These are phyloP conservation scores for Mentha longifolia DNA, from an alignment of 257 asterid species.

Conservation along the genomic window DNA sequence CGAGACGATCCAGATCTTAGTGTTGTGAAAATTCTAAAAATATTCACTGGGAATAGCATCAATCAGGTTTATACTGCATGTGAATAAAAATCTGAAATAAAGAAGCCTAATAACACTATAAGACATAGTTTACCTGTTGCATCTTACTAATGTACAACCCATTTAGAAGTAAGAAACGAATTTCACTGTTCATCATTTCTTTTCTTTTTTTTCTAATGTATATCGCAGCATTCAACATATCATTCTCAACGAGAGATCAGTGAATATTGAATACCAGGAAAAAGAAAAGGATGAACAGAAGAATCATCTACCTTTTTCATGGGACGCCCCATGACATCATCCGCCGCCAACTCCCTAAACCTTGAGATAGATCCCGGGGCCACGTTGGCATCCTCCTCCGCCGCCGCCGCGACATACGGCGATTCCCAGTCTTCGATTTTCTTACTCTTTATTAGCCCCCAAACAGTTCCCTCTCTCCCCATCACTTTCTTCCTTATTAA, in stretches of 20 bases:
- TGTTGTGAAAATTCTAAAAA: not conserved
- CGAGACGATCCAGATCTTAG: conserved; percentile 11
- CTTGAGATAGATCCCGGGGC: conserved; percentile 38
- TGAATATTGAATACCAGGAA: conserved; percentile 5
- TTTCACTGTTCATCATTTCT: not conserved
- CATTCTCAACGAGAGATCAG: not conserved
- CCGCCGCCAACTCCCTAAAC: conserved; percentile 50
- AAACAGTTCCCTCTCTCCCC: conserved; percentile 43
- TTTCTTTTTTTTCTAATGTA: not conserved
- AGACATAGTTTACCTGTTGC: not conserved
- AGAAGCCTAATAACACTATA: conserved; percentile 25
- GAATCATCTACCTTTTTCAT: conserved; percentile 60
- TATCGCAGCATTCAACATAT: conserved; percentile 1
- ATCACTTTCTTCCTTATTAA: conserved; percentile 37
- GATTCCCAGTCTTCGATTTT: conserved; percentile 54
- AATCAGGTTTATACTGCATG: not conserved
- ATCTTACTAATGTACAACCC: conserved; percentile 23
- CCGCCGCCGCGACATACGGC: conserved; percentile 44
- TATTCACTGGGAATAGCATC: not conserved
- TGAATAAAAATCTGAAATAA: conserved; percentile 14
- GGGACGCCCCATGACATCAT: conserved; percentile 60
- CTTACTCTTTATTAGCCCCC: conserved; percentile 50
- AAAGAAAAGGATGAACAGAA: conserved; percentile 6
- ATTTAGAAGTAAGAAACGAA: conserved; percentile 3
- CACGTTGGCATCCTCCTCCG: conserved; percentile 34